phyloP scores from a whole-genome alignment of 306 rosid species.

The Hippophae tibetana region DNA sequence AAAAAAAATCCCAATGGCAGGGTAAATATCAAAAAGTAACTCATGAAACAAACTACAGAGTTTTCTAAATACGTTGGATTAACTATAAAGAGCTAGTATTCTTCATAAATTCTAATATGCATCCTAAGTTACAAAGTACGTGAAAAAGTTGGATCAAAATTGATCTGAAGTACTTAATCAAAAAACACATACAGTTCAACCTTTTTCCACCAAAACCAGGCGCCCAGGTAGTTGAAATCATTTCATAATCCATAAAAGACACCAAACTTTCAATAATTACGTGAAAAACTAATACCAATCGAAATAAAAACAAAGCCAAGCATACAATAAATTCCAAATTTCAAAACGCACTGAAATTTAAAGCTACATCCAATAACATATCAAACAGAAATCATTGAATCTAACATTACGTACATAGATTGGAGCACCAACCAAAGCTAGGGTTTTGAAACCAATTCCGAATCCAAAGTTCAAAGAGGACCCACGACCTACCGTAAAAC shows the following conservation, averaged over 20 bases:
- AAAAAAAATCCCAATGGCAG: no score
- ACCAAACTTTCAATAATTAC: constrained; percentile 10
- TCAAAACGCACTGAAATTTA: constrained; percentile 20
- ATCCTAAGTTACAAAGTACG: neutral
- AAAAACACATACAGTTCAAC: constrained; percentile 7
- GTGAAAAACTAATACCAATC: constrained; percentile 8
- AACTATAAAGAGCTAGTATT: neutral
- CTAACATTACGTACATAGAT: constrained; percentile 27
- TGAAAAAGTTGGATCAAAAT: constrained; percentile 3
- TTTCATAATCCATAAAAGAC: constrained; percentile 18
- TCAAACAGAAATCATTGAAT: constrained; percentile 27
- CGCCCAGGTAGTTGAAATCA: constrained; percentile 27
- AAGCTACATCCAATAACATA: constrained; percentile 15
- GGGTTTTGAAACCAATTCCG: constrained; percentile 49
- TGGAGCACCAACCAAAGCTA: constrained; percentile 47
- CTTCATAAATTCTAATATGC: neutral
- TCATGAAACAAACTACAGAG: neutral
- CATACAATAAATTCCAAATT: constrained; percentile 22
- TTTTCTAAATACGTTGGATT: neutral
- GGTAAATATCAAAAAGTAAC: neutral
- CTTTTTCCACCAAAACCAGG: constrained; percentile 19
- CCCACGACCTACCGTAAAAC: constrained; percentile 16
- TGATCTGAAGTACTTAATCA: constrained; percentile 16
- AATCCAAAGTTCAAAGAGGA: constrained; percentile 22
- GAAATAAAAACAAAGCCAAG: constrained; percentile 7